These are phyloP conservation scores for Marasmius fiardii DNA, from an alignment of 1,284 basidiomycete genomes.

Conservation along the genomic window DNA sequence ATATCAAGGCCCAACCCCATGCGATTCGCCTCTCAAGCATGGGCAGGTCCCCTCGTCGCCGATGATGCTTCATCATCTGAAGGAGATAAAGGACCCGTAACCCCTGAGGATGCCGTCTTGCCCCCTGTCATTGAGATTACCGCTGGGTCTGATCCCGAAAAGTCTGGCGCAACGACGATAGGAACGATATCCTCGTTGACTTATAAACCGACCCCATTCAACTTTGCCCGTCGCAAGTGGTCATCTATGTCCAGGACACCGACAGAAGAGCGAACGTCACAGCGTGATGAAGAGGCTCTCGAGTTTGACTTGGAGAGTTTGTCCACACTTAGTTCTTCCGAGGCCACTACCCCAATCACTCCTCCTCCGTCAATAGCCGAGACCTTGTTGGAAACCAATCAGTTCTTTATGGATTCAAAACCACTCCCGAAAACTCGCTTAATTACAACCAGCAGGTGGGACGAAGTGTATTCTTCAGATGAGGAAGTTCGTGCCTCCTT, in stretches of 20 bases:
- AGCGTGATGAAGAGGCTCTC: slow-evolving; percentile 9
- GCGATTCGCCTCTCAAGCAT: slow-evolving; percentile 40
- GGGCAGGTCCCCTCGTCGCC: slow-evolving; percentile 39
- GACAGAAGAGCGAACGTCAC: slow-evolving; percentile 4
- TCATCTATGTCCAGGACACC: slow-evolving; percentile 32
- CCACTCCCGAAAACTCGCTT: slow-evolving; percentile 3
- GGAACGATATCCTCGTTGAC: slow-evolving; percentile 23
- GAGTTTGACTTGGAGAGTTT: slow-evolving; percentile 24
- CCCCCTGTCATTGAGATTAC: slow-evolving; percentile 24
- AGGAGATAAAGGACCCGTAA: slow-evolving; percentile 47
- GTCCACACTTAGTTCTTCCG: slow-evolving; percentile 9
- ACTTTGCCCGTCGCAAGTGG: slow-evolving; percentile 52
- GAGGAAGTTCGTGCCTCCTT: slow-evolving; percentile 22
- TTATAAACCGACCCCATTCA: slow-evolving; percentile 50
- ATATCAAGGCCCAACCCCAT: slow-evolving; percentile 44
- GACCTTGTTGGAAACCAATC: slow-evolving; percentile 3
- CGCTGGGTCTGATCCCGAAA: slow-evolving; percentile 5
- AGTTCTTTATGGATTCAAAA: not conserved
- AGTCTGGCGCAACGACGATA: slow-evolving; percentile 7
- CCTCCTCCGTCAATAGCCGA: not conserved
- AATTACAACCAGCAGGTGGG: not conserved
- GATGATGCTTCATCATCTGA: slow-evolving; percentile 39
- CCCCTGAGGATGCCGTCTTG: slow-evolving; percentile 38
- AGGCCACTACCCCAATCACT: slow-evolving; percentile 11
- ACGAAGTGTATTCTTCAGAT: slow-evolving; percentile 18